These are phyloP conservation scores for Verbena officinalis DNA, from an alignment of 257 asterid genomes.

Conservation along the genomic window DNA sequence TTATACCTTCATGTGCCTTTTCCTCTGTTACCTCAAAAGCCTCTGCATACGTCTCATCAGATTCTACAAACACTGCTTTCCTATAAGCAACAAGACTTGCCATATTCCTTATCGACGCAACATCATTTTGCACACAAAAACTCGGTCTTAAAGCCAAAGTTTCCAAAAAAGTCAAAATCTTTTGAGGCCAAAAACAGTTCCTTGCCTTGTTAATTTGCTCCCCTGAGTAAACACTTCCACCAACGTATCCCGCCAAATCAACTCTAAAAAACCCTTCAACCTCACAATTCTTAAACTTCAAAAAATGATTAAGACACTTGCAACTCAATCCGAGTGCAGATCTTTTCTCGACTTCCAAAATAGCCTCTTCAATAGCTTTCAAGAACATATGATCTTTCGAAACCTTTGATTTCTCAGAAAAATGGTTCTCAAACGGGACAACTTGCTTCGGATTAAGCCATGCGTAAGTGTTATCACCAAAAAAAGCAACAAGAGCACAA, in stretches of 20 bases:
- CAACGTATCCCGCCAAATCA: not conserved
- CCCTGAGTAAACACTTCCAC: not conserved
- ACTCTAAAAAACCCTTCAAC: not conserved
- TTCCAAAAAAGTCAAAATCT: not conserved
- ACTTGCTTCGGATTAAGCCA: not conserved
- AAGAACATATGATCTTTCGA: not conserved
- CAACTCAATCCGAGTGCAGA: conserved; percentile 10
- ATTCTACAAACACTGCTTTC: not conserved
- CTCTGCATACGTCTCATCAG: not conserved
- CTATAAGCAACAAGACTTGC: not conserved
- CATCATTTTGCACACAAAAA: not conserved
- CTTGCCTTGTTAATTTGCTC: conserved; percentile 14
- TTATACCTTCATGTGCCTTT: not conserved
- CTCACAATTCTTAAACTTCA: not conserved
- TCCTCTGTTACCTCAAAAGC: not conserved
- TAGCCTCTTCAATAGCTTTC: not conserved
- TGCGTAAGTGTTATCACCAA: conserved; percentile 5
- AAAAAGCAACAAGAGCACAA: not conserved
- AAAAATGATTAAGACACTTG: not conserved
- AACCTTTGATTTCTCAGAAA: not conserved
- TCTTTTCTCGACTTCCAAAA: not conserved
- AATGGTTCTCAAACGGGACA: not conserved
- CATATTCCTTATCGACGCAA: not conserved
- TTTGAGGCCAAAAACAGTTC: not conserved
- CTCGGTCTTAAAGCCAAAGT: not conserved